Base-by-base conservation (phyloP, 768 basidiomycete genomes). In the Tylopilus balloui region DNA sequence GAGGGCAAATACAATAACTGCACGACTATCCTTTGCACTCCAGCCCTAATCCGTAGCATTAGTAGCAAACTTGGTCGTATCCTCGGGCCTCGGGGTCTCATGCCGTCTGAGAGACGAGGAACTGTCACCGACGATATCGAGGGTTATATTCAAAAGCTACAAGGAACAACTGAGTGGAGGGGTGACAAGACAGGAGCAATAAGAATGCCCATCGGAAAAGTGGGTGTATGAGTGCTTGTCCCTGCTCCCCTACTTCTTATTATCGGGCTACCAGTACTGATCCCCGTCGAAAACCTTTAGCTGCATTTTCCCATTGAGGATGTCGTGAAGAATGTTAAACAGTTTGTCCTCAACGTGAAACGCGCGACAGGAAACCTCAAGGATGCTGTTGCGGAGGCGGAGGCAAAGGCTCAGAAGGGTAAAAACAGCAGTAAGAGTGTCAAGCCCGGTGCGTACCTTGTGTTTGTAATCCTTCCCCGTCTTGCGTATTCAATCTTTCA, bases 81-180 rank as follows among this genome's bases (percentile, higher is more conserved):
- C 68, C 73, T 88, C 69, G 83, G 95, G 58, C 94, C 92, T 35
- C 81, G 90, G 45, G 95, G 95, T 48, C 71, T 98, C 38, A 96
- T 99, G 94, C 96, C 96, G 11, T 88, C 89, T 7, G 90, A 87
- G 53, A 84, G 93, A 66, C 79, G 93, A 49, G 96, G 96, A 5
- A 94, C 94, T 1, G 95, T 98, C 17, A 90, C 91, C 2, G 88
- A 92, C 42, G 91, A 97, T 51, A 75, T 97, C 35, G 84, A 77
- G 13, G 83, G 82, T 12, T 94, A 88, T 55, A 83, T 99, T 48
- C 77, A 80, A 57, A 80, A 81, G 42, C 78, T 95, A 29, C 79
- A 82, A 48, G 91, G 89, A 12, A 84, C 85, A 4, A 82, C 85
- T 39, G 93, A 97, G 63, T 99, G 95, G 92, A 90, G 84, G 69